phyloP scores from a whole-genome alignment of 163 green algal genomes.

The Scenedesmus sp. region DNA sequence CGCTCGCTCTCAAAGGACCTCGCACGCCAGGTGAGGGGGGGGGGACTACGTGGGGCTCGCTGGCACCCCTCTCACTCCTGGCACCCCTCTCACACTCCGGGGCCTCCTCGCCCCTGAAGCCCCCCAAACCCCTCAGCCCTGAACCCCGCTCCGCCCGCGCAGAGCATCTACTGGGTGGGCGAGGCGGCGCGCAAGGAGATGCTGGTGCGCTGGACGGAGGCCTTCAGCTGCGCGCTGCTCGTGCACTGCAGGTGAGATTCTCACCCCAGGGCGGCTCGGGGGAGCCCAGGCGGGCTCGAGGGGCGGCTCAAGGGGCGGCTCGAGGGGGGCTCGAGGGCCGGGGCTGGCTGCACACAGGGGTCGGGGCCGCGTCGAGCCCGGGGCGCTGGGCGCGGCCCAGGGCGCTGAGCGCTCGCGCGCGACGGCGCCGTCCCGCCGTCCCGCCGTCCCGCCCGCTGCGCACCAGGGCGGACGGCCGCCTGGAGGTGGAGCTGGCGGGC shows the following conservation, averaged over 20 bases:
- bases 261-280: too few relatives aligned
- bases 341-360: too few relatives aligned
- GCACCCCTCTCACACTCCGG: not conserved
- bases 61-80: not conserved
- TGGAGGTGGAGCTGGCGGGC: slow-evolving; percentile 12
- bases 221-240: slow-evolving; percentile 60
- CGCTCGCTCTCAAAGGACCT: too few relatives aligned
- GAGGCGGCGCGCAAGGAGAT: slow-evolving; percentile 39
- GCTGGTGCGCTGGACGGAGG: slow-evolving; percentile 64
- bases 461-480: slow-evolving; percentile 1
- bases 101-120: not conserved
- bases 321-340: too few relatives aligned
- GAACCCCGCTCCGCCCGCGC: too few relatives aligned
- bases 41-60: too few relatives aligned
- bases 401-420: not conserved
- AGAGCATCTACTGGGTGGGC: slow-evolving; percentile 33
- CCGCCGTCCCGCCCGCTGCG: not conserved
- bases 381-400: too few relatives aligned
- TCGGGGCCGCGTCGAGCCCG: slow-evolving; percentile 8
- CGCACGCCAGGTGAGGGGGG: slow-evolving; percentile 54
- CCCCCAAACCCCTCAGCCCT: too few relatives aligned
- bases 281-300: too few relatives aligned
- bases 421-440: not conserved
- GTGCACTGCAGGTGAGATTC: slow-evolving; percentile 48
- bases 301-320: too few relatives aligned